Evolutionary conservation across 1,284 basidiomycete genomes (phyloP).

Genomic region (Moesziomyces aphidis): DNA sequence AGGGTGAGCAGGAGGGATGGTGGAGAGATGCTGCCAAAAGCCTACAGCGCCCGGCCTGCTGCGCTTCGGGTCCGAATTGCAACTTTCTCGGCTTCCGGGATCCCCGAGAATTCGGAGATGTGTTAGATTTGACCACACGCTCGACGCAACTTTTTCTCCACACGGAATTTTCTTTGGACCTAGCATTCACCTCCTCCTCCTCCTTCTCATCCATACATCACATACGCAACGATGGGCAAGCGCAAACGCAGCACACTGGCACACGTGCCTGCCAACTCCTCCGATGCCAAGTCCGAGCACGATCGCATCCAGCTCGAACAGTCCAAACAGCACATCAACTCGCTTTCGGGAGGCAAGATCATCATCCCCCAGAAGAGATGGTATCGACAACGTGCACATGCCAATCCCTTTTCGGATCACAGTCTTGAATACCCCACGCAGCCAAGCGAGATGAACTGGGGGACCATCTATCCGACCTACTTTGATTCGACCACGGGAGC

Average conservation of each 20-base stretch:
- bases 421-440: conserved; percentile 87
- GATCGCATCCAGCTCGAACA: conserved; percentile 39
- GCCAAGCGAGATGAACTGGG: conserved; percentile 86
- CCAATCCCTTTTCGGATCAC: conserved; percentile 98
- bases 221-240: conserved; percentile 29
- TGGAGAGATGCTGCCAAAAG: background rate
- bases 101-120: no score
- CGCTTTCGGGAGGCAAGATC: conserved; percentile 48
- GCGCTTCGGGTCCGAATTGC: no score
- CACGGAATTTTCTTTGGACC: background rate
- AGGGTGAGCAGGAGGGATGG: background rate
- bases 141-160: no score
- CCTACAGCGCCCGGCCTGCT: no score
- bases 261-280: conserved; percentile 23
- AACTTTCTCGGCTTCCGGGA: no score
- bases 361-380: conserved; percentile 81
- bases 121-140: no score
- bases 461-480: conserved; percentile 83
- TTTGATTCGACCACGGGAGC: conserved; percentile 62
- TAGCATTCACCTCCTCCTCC: background rate
- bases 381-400: conserved; percentile 96
- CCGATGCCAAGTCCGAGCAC: conserved; percentile 30
- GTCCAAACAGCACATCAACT: conserved; percentile 55
- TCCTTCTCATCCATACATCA: background rate
- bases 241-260: conserved; percentile 31